phyloP scores from a whole-genome alignment of 2,329 filamentous ascomycete genomes.

The Fusarium setosum region DNA sequence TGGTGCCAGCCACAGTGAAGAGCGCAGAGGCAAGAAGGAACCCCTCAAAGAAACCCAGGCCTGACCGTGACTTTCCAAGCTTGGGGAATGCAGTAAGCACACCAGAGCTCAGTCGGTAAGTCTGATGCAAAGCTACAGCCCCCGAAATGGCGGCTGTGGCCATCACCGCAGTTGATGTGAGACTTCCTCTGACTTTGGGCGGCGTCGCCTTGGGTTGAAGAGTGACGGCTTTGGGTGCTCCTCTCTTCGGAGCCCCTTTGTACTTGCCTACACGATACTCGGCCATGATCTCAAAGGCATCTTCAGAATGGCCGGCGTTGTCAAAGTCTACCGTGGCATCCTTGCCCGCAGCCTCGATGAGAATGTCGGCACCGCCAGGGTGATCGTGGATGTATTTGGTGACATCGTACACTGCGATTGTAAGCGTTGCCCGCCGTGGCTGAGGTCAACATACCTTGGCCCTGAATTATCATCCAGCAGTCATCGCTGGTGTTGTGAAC shows the following conservation, averaged over 20 bases:
- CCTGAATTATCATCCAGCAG: slow-evolving; percentile 67
- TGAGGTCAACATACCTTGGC: slow-evolving; percentile 58
- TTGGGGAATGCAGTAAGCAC: slow-evolving; percentile 17
- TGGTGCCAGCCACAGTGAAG: slow-evolving; percentile 43
- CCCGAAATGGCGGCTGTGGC: slow-evolving; percentile 23
- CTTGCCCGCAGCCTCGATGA: slow-evolving; percentile 81
- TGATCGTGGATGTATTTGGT: slow-evolving; percentile 69
- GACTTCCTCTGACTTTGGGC: slow-evolving; percentile 24
- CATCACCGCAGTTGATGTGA: slow-evolving; percentile 9
- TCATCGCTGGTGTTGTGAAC: slow-evolving; percentile 60
- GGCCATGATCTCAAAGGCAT: slow-evolving; percentile 57
- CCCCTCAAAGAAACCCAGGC: slow-evolving; percentile 21
- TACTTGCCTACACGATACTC: slow-evolving; percentile 52
- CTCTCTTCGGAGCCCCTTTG: slow-evolving; percentile 41
- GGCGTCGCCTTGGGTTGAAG: slow-evolving; percentile 6
- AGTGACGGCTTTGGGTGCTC: slow-evolving; percentile 22
- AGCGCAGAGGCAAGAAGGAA: slow-evolving; percentile 28
- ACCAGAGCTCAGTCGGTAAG: slow-evolving; percentile 20
- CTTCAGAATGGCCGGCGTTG: slow-evolving; percentile 84
- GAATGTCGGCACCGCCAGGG: slow-evolving; percentile 80
- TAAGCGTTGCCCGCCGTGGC: neutral
- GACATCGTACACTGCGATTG: slow-evolving; percentile 66
- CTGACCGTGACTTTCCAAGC: slow-evolving; percentile 12
- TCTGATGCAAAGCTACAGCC: slow-evolving; percentile 18
- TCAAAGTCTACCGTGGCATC: slow-evolving; percentile 86